Conservation (phyloP, 2,329 filamentous ascomycete genomes). For the Dothideomycetes sp. region DNA sequence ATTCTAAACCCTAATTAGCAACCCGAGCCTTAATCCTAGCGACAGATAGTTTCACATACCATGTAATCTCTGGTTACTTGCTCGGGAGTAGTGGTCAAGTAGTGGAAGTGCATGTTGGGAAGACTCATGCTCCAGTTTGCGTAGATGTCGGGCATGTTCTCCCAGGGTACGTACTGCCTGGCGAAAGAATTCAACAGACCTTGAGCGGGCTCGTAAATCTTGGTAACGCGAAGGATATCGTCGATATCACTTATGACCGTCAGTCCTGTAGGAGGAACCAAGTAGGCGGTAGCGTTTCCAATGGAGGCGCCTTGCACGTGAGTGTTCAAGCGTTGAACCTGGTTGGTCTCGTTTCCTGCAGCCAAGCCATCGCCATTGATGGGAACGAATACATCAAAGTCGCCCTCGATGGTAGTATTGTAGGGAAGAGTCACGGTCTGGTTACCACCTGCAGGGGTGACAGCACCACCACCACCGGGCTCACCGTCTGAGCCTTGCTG, state of each 20-base stretch:
- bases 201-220: slow-evolving; percentile 67
- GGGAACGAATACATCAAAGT: slow-evolving; percentile 63
- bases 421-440: slow-evolving; percentile 58
- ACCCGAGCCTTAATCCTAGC: too few relatives aligned
- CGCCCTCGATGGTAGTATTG: slow-evolving; percentile 57
- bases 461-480: slow-evolving; percentile 40
- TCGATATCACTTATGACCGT: slow-evolving; percentile 72
- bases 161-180: slow-evolving; percentile 59
- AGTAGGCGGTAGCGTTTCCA: slow-evolving; percentile 67
- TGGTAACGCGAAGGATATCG: slow-evolving; percentile 70
- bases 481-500: slow-evolving; percentile 45
- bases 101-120: slow-evolving; percentile 67
- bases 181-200: slow-evolving; percentile 71
- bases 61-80: slow-evolving; percentile 71
- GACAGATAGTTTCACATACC: too few relatives aligned
- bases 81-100: slow-evolving; percentile 71
- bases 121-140: slow-evolving; percentile 62
- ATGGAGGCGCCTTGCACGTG: slow-evolving; percentile 54
- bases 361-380: slow-evolving; percentile 53
- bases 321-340: slow-evolving; percentile 60
- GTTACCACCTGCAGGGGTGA: slow-evolving; percentile 48
- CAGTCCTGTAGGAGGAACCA: slow-evolving; percentile 60
- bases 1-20: slow-evolving; percentile 28
- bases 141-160: slow-evolving; percentile 73
- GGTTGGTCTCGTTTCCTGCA: slow-evolving; percentile 54